These are phyloP conservation scores for Pythium dissotocum DNA, from an alignment of 352 stramenopile genomes.

Conservation along the genomic window DNA sequence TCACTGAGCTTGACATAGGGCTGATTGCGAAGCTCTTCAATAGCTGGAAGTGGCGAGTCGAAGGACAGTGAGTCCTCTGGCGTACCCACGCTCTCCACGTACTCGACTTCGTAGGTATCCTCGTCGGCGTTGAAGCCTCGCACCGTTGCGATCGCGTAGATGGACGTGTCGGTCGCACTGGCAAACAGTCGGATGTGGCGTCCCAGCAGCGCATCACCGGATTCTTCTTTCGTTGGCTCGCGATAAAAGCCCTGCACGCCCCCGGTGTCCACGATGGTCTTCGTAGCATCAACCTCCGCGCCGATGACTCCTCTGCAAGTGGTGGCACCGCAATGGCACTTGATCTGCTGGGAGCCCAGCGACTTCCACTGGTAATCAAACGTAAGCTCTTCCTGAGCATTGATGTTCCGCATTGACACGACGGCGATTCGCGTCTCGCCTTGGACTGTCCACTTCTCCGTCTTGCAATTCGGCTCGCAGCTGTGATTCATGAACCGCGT, in stretches of 20 bases:
- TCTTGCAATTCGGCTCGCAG: constrained; percentile 95
- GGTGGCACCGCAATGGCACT: constrained; percentile 63
- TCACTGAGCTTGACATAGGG: constrained; percentile 33
- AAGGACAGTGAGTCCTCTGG: constrained; percentile 25
- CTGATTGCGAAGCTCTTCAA: constrained; percentile 20
- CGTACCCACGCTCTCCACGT: constrained; percentile 36
- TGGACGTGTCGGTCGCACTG: constrained; percentile 52
- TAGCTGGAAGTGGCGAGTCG: constrained; percentile 24
- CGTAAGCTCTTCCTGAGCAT: constrained; percentile 88
- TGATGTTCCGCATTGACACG: constrained; percentile 90
- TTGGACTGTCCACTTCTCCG: constrained; percentile 93
- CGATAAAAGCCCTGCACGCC: constrained; percentile 57
- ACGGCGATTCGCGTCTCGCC: constrained; percentile 93
- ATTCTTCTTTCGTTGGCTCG: constrained; percentile 62
- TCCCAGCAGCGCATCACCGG: constrained; percentile 45
- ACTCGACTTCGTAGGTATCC: constrained; percentile 59
- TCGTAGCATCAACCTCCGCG: constrained; percentile 37
- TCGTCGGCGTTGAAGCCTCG: constrained; percentile 37
- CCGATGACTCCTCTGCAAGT: constrained; percentile 84
- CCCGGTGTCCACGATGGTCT: constrained; percentile 34
- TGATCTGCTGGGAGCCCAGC: constrained; percentile 79
- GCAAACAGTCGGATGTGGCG: constrained; percentile 66
- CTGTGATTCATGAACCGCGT: constrained; percentile 97
- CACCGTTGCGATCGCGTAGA: constrained; percentile 38
- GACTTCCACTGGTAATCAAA: constrained; percentile 97